Conservation (phyloP, 164 flowering plant genomes). For the Aristolochia californica region DNA sequence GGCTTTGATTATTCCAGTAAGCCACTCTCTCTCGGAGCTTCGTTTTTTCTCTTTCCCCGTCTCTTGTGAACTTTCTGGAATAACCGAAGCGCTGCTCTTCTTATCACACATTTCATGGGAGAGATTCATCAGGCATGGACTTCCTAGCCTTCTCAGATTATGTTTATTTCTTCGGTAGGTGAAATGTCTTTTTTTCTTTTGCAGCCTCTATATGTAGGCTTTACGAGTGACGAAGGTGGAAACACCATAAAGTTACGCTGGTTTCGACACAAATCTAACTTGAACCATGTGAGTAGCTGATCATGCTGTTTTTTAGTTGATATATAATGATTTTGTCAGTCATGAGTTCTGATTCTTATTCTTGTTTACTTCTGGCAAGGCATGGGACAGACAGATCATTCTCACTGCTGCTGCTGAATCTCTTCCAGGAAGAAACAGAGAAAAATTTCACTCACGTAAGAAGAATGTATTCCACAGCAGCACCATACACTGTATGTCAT, state of each 20-base stretch:
- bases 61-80: background rate
- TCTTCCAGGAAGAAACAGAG: constrained; percentile 51
- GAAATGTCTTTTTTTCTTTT: background rate
- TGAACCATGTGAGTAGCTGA: constrained; percentile 74
- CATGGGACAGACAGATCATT: constrained; percentile 94
- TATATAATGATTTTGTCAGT: background rate
- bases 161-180: background rate
- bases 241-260: constrained; percentile 70
- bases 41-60: background rate
- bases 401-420: constrained; percentile 57
- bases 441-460: constrained; percentile 66
- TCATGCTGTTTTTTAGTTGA: background rate
- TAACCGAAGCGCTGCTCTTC: constrained; percentile 76
- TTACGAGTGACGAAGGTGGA: constrained; percentile 82
- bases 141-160: background rate
- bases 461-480: background rate
- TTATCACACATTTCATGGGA: constrained; percentile 93
- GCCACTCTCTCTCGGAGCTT: background rate
- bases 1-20: constrained; percentile 57
- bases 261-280: constrained; percentile 85
- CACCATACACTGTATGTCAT: no score
- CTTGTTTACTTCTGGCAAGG: constrained; percentile 29
- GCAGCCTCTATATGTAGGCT: constrained; percentile 91
- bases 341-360: background rate
- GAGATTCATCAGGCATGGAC: constrained; percentile 83